Base-by-base conservation (phyloP, 1,139 yeast species). In the Entelexis paramagnoliae region DNA sequence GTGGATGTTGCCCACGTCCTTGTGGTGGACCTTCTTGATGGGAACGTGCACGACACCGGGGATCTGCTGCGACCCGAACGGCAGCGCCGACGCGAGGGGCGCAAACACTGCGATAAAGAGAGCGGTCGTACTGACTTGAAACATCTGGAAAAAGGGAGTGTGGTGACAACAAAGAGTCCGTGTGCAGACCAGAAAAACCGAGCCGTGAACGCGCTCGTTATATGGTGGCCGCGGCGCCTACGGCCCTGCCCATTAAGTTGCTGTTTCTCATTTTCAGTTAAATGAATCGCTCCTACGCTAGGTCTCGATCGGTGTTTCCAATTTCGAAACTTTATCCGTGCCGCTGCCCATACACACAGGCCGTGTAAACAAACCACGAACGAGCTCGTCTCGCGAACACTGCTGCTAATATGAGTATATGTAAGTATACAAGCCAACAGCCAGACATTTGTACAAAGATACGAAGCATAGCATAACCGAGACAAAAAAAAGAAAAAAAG, bases 11-110 rank as follows among this genome's bases (percentile, higher is more conserved):
- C 57, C 57, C 16, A 54, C 36, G 33, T 26, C 56, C 17, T 38
- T 20, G 49, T 54, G 57, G 5, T 46, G 9, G 26, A 56, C 52
- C 28, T 35, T 45, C 38, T 40, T 36, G 13, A 55, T 32, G n/a
- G 58, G 53, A 1, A 44, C 48, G 11, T 47, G 43, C 26, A 51
- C 50, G 30, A 54, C 55, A 19, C 59, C 59, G 28, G 43, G 46
- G 14, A 51, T 42, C 16, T 39, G 40, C 32, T 43, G 22, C 20
- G 43, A 10, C 19, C 41, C 44, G 20, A 38, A 9, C 17, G 47
- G 34, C 24, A 14, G 14, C 7, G 58, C 58, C 28, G 43, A 11
- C n/a, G 24, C 51, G 16, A 50, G 3, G 3, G 58, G 53, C 10
- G 48, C 52, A 22, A 34, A 51, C 13, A 33, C 10, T 10, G 48